These are phyloP conservation scores for Achlya hypogyna DNA, from an alignment of 352 stramenopile species.

Conservation along the genomic window DNA sequence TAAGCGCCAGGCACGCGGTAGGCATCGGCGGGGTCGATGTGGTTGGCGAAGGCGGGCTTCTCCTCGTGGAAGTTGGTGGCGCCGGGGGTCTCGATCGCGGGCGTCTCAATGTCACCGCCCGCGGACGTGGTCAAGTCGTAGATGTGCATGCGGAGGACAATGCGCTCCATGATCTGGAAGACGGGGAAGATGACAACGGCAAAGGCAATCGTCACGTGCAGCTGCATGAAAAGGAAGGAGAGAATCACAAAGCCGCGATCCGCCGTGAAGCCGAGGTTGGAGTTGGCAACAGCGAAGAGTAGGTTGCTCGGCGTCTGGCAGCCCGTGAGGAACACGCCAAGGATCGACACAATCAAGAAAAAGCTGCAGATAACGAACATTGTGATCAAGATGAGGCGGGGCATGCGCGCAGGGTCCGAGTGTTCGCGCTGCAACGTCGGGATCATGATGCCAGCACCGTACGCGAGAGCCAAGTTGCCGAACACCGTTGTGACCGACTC, in stretches of 20 bases:
- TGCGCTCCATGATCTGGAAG: conserved; percentile 23
- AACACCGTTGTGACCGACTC: conserved; percentile 43
- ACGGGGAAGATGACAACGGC: conserved; percentile 12
- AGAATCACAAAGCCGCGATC: conserved; percentile 36
- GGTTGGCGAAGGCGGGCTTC: not conserved
- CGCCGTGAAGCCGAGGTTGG: not conserved
- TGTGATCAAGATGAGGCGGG: conserved; percentile 13
- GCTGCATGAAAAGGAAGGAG: conserved; percentile 10
- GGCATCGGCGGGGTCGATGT: not conserved
- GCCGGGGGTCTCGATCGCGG: not conserved
- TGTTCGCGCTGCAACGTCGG: conserved; percentile 54
- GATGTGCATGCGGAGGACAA: conserved; percentile 39
- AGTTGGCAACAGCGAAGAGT: conserved; percentile 19
- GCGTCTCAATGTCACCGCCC: not conserved
- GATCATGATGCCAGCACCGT: conserved; percentile 53
- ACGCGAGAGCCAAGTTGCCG: conserved; percentile 55
- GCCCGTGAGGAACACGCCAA: conserved; percentile 57
- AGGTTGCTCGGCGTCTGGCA: conserved; percentile 46
- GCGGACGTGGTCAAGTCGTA: conserved; percentile 13
- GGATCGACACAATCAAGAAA: conserved; percentile 51
- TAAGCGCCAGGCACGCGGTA: not conserved
- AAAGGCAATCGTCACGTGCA: conserved; percentile 19
- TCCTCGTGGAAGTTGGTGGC: not conserved
- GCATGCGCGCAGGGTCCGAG: conserved; percentile 23
- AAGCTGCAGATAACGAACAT: conserved; percentile 59